Evolutionary conservation across 2,329 filamentous ascomycete genomes (phyloP), one percentile per base, ranked within the genome.

Genomic region (Fusarium sp.): DNA sequence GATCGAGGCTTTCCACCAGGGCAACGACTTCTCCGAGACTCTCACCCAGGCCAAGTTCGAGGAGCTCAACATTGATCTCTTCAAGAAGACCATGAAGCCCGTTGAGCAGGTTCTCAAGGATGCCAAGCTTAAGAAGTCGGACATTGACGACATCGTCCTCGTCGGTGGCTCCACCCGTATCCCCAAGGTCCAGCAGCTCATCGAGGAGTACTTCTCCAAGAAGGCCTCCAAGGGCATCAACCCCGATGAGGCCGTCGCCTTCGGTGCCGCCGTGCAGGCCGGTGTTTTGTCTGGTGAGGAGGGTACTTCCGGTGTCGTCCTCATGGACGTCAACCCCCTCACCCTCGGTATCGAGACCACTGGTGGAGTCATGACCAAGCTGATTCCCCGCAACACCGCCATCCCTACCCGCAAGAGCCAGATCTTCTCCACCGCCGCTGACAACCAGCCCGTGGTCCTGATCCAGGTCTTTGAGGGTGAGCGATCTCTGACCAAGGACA

Each of bases 151-250:
- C 77, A 97, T 99, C 70, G 95, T 99, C 67, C 88, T 98, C 47
- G 94, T 98, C 65, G 95, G 95, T 88, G 95, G 95, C 80, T 98
- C 95, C 61, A 98, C 95, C 68, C 94, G 95, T 91, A 98, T 99
- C 71, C 94, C 95, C 78, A 98, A 97, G 90, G 93, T 98, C 68
- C 90, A 96, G 82, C 78, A 87, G 71, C 88, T 98, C 76, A 91
- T 98, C 68, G 93, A 98, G 84, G 93, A 98, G 80, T 98, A 86
- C 87, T 98, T 98, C 78, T 83, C 76, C 79, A 98, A 98, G 91
- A 93, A 95, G 85, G 93, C 93, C 71, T 93, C 90, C 86, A 98
- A 98, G 92, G 92, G 93, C 81, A 97, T 99, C 78, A 98, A 98
- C 88, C 95, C 95, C 71, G 95, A 99, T 75, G 95, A 98, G 85